These are phyloP conservation scores for Pyrenochaeta sp. DNA, from an alignment of 2,329 filamentous ascomycete species.

Conservation along the genomic window DNA sequence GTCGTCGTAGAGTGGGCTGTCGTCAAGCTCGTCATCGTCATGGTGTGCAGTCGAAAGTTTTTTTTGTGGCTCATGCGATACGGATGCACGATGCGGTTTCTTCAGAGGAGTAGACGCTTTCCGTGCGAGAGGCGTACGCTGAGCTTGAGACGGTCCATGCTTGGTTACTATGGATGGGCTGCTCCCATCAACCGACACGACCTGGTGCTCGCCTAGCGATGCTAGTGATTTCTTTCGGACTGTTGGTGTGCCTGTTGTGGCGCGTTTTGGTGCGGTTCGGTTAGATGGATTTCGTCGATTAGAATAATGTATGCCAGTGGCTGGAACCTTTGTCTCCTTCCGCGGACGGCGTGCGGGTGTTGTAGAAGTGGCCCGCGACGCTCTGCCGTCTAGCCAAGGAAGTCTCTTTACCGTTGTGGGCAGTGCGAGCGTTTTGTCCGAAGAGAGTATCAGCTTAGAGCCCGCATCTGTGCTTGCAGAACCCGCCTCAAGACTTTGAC, in stretches of 20 bases:
- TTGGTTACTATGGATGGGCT: conserved; percentile 27
- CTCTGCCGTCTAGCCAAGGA: conserved; percentile 43
- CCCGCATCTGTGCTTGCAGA: neutral
- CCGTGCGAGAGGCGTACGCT: conserved; percentile 12
- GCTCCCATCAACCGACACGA: conserved; percentile 14
- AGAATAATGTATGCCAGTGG: conserved; percentile 10
- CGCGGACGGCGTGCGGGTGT: conserved; percentile 4
- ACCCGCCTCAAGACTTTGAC: neutral
- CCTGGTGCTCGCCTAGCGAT: conserved; percentile 8
- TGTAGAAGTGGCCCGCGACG: conserved; percentile 9
- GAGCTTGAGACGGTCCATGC: conserved; percentile 21
- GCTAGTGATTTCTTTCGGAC: conserved; percentile 14
- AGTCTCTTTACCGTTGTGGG: conserved; percentile 28
- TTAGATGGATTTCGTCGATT: conserved; percentile 8
- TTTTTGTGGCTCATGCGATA: conserved; percentile 21
- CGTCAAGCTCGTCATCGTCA: conserved; percentile 13
- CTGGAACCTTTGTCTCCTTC: conserved; percentile 7
- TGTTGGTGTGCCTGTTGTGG: conserved; percentile 1
- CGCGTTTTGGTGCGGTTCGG: conserved; percentile 2
- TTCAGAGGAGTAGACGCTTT: conserved; percentile 9
- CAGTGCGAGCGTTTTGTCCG: conserved; percentile 16
- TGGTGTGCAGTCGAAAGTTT: conserved; percentile 20
- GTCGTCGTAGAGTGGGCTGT: conserved; percentile 4
- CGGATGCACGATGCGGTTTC: conserved; percentile 3
- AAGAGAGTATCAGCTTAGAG: neutral